phyloP scores from a whole-genome alignment of 2,329 filamentous ascomycete species.

The Pseudogymnoascus sp. region DNA sequence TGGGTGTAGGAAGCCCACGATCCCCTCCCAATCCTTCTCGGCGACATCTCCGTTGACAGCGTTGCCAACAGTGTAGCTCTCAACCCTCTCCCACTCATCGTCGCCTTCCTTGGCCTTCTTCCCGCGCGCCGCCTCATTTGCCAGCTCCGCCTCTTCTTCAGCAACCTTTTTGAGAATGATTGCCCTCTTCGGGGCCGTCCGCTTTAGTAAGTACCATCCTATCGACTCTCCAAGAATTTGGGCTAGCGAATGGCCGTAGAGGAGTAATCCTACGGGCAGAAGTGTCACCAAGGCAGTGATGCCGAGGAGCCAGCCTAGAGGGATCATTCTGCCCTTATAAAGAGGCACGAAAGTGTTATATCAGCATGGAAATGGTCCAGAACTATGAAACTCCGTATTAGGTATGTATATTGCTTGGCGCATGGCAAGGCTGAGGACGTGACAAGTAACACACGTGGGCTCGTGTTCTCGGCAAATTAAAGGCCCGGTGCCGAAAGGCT shows the following conservation, averaged over 20 bases:
- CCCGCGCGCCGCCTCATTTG: conserved; percentile 12
- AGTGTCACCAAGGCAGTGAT: background rate
- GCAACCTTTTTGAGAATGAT: conserved; percentile 22
- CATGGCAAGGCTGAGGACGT: conserved; percentile 5
- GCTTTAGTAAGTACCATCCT: background rate
- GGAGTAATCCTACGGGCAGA: background rate
- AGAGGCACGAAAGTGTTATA: conserved; percentile 5
- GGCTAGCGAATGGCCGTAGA: conserved; percentile 1
- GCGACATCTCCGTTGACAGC: conserved; percentile 37
- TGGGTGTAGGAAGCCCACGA: conserved; percentile 95
- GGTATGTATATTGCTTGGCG: background rate
- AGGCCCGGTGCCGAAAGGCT: background rate
- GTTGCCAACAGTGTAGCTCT: conserved; percentile 42
- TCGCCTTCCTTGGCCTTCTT: conserved; percentile 29
- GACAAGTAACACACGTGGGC: background rate
- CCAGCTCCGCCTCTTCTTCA: conserved; percentile 7
- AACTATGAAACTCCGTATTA: conserved; percentile 1
- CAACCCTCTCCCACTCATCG: conserved; percentile 60
- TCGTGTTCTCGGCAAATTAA: background rate
- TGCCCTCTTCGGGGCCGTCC: conserved; percentile 17
- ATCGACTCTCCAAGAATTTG: conserved; percentile 2
- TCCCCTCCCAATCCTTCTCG: conserved; percentile 66
- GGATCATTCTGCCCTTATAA: conserved; percentile 1
- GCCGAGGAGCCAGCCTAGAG: conserved; percentile 6
- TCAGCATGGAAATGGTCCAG: conserved; percentile 3